phyloP scores from a whole-genome alignment of 2,329 filamentous ascomycete species.

The Harringtonia aguacate region DNA sequence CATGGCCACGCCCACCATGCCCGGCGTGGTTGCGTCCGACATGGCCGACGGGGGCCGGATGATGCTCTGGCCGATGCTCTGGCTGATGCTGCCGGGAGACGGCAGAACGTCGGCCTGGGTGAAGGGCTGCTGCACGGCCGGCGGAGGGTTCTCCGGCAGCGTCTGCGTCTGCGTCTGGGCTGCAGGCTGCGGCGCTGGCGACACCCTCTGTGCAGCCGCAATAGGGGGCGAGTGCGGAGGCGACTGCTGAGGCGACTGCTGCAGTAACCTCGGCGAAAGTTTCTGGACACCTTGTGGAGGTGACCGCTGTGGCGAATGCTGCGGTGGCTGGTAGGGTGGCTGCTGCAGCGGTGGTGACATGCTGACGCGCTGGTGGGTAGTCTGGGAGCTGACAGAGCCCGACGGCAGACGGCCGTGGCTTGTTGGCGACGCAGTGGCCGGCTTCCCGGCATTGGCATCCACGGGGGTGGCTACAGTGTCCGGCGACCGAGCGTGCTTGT shows the following conservation, averaged over 20 bases:
- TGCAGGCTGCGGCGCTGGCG: not conserved
- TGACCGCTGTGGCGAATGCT: not conserved
- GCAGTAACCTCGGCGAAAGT: too few species aligned
- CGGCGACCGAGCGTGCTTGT: too few species aligned
- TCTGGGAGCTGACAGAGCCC: not conserved
- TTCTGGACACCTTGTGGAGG: too few species aligned
- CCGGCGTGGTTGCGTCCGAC: not conserved
- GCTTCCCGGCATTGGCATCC: not conserved
- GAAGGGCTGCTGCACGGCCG: not conserved
- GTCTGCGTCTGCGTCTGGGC: not conserved
- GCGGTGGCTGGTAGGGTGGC: not conserved
- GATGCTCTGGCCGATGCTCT: not conserved
- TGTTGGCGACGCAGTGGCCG: not conserved
- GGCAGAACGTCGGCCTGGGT: not conserved
- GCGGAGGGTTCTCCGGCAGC: not conserved
- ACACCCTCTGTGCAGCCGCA: too few species aligned
- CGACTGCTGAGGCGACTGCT: too few species aligned
- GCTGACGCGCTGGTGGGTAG: slow-evolving; percentile 5
- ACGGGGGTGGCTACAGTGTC: too few species aligned
- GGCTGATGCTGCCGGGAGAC: not conserved
- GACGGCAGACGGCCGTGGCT: slow-evolving; percentile 8
- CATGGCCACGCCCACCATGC: not conserved
- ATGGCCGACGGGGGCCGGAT: slow-evolving; percentile 4
- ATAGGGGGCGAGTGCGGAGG: too few species aligned
- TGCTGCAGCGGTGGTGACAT: not conserved